Evolutionary conservation across 371 early-diverging fungal species (phyloP).

Genomic region (Lichtheimia ornata): DNA sequence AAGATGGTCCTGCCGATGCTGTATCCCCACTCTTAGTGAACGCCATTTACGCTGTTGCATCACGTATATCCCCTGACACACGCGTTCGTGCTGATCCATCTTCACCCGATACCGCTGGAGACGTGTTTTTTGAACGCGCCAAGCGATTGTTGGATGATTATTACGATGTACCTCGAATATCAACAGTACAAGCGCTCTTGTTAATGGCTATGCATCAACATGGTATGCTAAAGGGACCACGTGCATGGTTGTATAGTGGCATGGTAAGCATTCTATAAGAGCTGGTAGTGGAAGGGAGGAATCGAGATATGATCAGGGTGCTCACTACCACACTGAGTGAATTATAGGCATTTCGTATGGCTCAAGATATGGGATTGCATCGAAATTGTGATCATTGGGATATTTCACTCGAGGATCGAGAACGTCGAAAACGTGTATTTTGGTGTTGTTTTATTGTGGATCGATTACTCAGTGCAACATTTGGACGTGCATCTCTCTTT

Average conservation of each 20-base stretch:
- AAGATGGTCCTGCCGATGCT: slow-evolving; percentile 17
- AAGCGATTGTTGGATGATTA: slow-evolving; percentile 52
- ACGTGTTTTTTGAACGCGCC: slow-evolving; percentile 50
- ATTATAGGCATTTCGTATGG: slow-evolving; percentile 51
- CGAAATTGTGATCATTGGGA: slow-evolving; percentile 50
- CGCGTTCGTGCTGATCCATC: slow-evolving; percentile 35
- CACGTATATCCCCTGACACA: slow-evolving; percentile 40
- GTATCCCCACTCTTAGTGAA: slow-evolving; percentile 49
- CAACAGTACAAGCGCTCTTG: slow-evolving; percentile 62
- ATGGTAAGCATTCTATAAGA: slow-evolving; percentile 29
- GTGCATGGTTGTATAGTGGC: slow-evolving; percentile 54
- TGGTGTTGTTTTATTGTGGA: slow-evolving; percentile 57
- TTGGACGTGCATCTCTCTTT: slow-evolving; percentile 45
- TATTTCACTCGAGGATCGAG: slow-evolving; percentile 38
- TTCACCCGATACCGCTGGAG: slow-evolving; percentile 41
- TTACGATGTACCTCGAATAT: slow-evolving; percentile 58
- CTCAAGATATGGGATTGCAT: slow-evolving; percentile 50
- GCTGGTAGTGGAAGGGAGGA: too few relatives aligned
- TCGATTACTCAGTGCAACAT: slow-evolving; percentile 40
- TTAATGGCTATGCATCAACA: slow-evolving; percentile 59
- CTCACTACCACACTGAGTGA: too few relatives aligned
- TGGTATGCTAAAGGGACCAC: slow-evolving; percentile 49
- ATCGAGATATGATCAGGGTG: not conserved
- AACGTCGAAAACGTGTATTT: slow-evolving; percentile 47
- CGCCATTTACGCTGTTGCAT: slow-evolving; percentile 50